Conservation (phyloP, 1,284 basidiomycete genomes). For the Schizophyllum amplum region DNA sequence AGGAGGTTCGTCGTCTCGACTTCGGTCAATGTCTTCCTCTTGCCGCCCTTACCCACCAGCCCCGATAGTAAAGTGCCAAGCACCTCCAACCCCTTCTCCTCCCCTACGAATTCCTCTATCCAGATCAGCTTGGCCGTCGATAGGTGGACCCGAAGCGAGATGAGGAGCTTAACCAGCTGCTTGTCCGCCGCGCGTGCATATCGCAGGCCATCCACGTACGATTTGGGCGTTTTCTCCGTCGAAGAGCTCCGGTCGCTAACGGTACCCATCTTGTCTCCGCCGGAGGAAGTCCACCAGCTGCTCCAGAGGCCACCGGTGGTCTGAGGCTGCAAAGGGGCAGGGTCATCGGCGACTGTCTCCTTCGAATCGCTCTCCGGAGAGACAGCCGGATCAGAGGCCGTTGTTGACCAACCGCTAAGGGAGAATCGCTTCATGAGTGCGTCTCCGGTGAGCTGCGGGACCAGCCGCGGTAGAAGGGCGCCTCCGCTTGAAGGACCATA, state of each 20-base stretch:
- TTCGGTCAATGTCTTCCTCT: slow-evolving; percentile 50
- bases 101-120: slow-evolving; percentile 68
- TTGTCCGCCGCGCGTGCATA: slow-evolving; percentile 41
- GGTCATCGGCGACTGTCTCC: slow-evolving; percentile 26
- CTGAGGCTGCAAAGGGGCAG: slow-evolving; percentile 49
- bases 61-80: slow-evolving; percentile 49
- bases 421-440: slow-evolving; percentile 69
- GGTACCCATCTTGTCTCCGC: slow-evolving; percentile 35
- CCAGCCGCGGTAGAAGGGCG: slow-evolving; percentile 46
- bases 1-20: slow-evolving; percentile 61
- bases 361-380: slow-evolving; percentile 30
- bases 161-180: slow-evolving; percentile 70
- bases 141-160: slow-evolving; percentile 79
- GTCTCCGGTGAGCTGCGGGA: slow-evolving; percentile 65
- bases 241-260: slow-evolving; percentile 23
- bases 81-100: slow-evolving; percentile 59
- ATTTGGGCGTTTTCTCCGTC: slow-evolving; percentile 44
- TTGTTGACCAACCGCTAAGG: slow-evolving; percentile 53
- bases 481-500: slow-evolving; percentile 54
- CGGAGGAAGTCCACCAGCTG: slow-evolving; percentile 65
- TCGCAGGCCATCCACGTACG: slow-evolving; percentile 54
- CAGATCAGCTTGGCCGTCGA: slow-evolving; percentile 77
- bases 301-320: slow-evolving; percentile 68
- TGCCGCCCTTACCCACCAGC: slow-evolving; percentile 57
- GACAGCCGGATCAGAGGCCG: slow-evolving; percentile 26